phyloP scores from a whole-genome alignment of 352 stramenopile species.

The Pythium sp. region DNA sequence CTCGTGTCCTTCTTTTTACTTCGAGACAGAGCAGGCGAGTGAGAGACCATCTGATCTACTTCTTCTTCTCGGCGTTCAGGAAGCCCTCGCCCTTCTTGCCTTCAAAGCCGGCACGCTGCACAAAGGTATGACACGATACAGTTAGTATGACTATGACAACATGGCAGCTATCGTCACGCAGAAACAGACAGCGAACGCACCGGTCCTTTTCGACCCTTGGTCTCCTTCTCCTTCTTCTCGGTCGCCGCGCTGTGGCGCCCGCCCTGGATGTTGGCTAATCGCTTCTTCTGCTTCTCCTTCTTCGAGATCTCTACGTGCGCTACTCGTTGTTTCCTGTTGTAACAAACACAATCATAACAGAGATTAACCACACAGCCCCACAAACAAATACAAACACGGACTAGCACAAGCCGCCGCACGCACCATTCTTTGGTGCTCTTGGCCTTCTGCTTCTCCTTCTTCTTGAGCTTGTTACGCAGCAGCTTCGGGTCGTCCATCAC shows the following conservation, averaged over 20 bases:
- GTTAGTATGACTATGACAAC: background rate
- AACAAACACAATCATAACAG: constrained; percentile 5
- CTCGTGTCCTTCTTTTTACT: background rate
- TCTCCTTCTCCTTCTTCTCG: constrained; percentile 31
- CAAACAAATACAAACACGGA: background rate
- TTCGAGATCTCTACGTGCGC: constrained; percentile 54
- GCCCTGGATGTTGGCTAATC: constrained; percentile 32
- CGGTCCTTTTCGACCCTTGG: constrained; percentile 41
- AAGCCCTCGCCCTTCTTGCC: constrained; percentile 79
- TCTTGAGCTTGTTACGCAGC: constrained; percentile 78
- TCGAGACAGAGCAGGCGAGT: background rate
- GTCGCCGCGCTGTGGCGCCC: constrained; percentile 10
- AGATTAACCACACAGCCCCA: background rate
- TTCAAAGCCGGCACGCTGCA: constrained; percentile 70
- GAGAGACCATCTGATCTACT: constrained; percentile 18
- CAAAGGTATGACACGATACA: constrained; percentile 5
- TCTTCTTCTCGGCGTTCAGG: constrained; percentile 56
- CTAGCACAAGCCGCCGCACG: constrained; percentile 1
- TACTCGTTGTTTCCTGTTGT: constrained; percentile 53
- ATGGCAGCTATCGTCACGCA: background rate
- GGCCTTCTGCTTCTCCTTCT: constrained; percentile 78
- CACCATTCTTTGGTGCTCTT: constrained; percentile 79
- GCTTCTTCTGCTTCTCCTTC: constrained; percentile 70
- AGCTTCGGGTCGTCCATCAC: constrained; percentile 79
- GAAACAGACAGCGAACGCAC: constrained; percentile 17